Evolutionary conservation across 768 basidiomycete species (phyloP), one percentile per base, ranked within the genome.

Genomic region (Boletus tomentosulus): DNA sequence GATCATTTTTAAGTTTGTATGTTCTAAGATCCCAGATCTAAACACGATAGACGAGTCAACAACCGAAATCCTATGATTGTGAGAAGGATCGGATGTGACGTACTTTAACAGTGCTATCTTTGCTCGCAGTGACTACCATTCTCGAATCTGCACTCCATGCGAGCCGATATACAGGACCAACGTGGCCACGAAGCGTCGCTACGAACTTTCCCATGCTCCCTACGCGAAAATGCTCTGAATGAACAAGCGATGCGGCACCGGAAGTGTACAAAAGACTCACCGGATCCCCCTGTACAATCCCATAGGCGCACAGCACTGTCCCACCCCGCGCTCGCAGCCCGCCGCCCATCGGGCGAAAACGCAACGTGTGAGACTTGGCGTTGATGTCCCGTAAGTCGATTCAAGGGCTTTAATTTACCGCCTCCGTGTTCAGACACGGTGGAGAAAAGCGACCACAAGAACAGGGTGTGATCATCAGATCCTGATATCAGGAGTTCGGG

Each of bases 391-490:
- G 92, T 94, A 16, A 98, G 74, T 15, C 96, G 80, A 8, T 90
- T 81, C 16, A 86, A 54, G 4, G 89, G 87, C 61, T 89, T 90
- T 35, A 80, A 77, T 63, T 80, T 83, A 10, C 78, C 75, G 19
- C 71, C 71, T 35, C 42, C 64, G 9, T 68, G 50, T 31, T 62
- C 58, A 43, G 74, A 61, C 11, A 10, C 19, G 28, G 77, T 75
- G 19, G 84, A 77, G 76, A 92, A 89, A 39, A 86, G 75, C 31
- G 92, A 88, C 96, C 94, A 98, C 12, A 99, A 81, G 81, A 95
- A 98, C 47, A 98, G 83, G 0, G 96, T 99, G 70, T 98, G 96
- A 69, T 99, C 96, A 68, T 99, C 95, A 4, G 95, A 98, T 22
- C 94, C 95, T 6, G 94, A 92, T 68, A 98, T 96, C 59, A 96